Evolutionary conservation across 2,329 filamentous ascomycete genomes (phyloP).

Genomic region (Sclerotinia trifoliorum): DNA sequence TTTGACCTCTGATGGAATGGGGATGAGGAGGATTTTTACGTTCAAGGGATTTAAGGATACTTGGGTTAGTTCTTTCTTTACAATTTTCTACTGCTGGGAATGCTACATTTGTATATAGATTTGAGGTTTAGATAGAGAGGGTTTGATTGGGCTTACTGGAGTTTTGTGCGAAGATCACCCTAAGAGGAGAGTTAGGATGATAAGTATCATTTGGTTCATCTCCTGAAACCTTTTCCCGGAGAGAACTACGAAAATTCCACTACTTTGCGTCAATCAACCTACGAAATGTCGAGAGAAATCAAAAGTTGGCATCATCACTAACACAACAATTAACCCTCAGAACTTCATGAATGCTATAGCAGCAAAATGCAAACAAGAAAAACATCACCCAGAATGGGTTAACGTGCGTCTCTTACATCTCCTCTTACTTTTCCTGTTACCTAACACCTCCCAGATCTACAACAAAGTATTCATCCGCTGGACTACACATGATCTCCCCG

Average conservation of each 20-base stretch:
- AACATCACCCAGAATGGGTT: conserved; percentile 75
- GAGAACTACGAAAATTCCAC: background rate
- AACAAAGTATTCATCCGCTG: conserved; percentile 69
- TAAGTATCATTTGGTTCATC: background rate
- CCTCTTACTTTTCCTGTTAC: background rate
- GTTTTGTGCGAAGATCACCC: background rate
- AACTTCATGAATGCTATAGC: conserved; percentile 75
- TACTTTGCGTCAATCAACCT: background rate
- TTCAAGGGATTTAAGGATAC: conserved; percentile 66
- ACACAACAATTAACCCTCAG: conserved; percentile 42
- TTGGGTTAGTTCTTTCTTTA: conserved; percentile 50
- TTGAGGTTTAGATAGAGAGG: background rate
- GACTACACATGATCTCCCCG: conserved; percentile 68
- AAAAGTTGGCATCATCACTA: background rate
- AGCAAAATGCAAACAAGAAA: conserved; percentile 63
- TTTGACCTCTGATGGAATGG: conserved; percentile 51
- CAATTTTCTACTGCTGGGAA: conserved; percentile 1
- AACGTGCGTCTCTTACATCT: conserved; percentile 51
- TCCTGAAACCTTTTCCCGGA: background rate
- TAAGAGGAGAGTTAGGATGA: background rate
- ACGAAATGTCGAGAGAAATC: background rate
- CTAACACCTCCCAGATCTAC: conserved; percentile 53
- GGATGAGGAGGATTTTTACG: conserved; percentile 58
- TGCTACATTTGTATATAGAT: fast-evolving
- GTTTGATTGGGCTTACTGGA: background rate